Percentiles rank a stretch among this genome's conserved stretches.
These are phyloP conservation scores for Mortierella sp. DNA, from an alignment of 371 early-diverging fungal species.

Conservation along the genomic window DNA sequence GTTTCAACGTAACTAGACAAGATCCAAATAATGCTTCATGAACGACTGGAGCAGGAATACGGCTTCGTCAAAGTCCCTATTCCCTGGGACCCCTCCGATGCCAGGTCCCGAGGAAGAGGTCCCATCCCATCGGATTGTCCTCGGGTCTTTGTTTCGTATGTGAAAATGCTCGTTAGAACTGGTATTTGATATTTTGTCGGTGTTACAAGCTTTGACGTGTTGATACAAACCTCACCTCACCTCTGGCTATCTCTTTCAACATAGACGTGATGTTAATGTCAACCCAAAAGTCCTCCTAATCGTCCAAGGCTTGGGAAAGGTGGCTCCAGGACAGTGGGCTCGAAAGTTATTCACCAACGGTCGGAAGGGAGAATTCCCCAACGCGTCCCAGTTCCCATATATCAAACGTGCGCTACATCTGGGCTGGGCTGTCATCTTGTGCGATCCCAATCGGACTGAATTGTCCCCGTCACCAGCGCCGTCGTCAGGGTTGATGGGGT, in stretches of 20 bases:
- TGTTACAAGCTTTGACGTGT: not conserved
- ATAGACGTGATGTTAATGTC: constrained; percentile 16
- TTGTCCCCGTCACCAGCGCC: not conserved
- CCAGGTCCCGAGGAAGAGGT: too few relatives aligned
- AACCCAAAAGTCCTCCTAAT: constrained; percentile 40
- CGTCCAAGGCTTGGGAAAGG: constrained; percentile 44
- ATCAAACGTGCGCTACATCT: constrained; percentile 24
- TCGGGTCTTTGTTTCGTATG: constrained; percentile 26
- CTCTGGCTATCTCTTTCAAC: too few relatives aligned
- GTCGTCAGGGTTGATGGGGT: not conserved
- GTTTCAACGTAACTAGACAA: not conserved
- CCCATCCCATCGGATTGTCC: constrained; percentile 10
- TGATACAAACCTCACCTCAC: too few relatives aligned
- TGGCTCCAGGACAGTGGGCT: constrained; percentile 53
- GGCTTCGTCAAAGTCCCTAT: constrained; percentile 10
- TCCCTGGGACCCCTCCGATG: not conserved
- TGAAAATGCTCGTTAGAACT: not conserved
- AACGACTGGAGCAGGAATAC: constrained; percentile 7
- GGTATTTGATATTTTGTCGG: not conserved
- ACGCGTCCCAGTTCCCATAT: constrained; percentile 39
- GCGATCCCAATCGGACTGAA: constrained; percentile 35
- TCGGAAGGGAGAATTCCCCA: constrained; percentile 16
- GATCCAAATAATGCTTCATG: constrained; percentile 25
- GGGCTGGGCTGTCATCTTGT: constrained; percentile 45
- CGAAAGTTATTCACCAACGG: constrained; percentile 51